phyloP scores from a whole-genome alignment of 768 basidiomycete genomes.

The Leccinum arenicola region DNA sequence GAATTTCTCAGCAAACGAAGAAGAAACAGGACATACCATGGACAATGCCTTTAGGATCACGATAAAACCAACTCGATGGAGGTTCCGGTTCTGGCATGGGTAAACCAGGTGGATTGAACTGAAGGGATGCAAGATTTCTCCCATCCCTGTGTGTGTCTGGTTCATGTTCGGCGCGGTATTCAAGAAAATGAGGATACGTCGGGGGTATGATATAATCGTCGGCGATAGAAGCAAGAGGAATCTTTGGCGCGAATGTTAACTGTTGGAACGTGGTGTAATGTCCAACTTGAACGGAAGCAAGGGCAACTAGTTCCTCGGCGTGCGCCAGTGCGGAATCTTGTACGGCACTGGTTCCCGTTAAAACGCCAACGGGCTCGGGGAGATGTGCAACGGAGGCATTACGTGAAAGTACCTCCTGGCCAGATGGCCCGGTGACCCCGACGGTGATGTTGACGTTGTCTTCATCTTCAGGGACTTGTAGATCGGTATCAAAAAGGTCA shows the following conservation, averaged over 20 bases:
- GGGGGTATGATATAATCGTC: constrained; percentile 92
- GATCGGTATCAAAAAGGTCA: constrained; percentile 42
- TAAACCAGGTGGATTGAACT: constrained; percentile 78
- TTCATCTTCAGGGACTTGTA: constrained; percentile 45
- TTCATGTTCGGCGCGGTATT: constrained; percentile 65
- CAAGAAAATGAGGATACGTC: constrained; percentile 77
- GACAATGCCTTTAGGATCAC: constrained; percentile 76
- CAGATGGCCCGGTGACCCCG: constrained; percentile 53
- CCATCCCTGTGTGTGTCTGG: constrained; percentile 45
- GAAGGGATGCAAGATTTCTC: constrained; percentile 54
- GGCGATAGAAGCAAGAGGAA: constrained; percentile 85
- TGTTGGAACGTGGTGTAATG: constrained; percentile 94
- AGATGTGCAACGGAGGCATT: constrained; percentile 29
- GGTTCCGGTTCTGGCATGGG: constrained; percentile 65
- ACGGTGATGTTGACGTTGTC: constrained; percentile 62
- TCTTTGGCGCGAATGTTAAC: constrained; percentile 77
- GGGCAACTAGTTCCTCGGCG: constrained; percentile 63
- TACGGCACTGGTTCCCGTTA: constrained; percentile 29
- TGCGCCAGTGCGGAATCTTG: constrained; percentile 40
- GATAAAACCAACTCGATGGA: constrained; percentile 79
- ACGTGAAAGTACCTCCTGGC: constrained; percentile 32
- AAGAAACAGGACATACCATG: constrained; percentile 55
- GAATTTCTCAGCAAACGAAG: not conserved
- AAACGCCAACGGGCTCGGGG: constrained; percentile 19
- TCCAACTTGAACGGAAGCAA: constrained; percentile 70